These are phyloP conservation scores for Lantana camara DNA, from an alignment of 257 asterid species.

Conservation along the genomic window DNA sequence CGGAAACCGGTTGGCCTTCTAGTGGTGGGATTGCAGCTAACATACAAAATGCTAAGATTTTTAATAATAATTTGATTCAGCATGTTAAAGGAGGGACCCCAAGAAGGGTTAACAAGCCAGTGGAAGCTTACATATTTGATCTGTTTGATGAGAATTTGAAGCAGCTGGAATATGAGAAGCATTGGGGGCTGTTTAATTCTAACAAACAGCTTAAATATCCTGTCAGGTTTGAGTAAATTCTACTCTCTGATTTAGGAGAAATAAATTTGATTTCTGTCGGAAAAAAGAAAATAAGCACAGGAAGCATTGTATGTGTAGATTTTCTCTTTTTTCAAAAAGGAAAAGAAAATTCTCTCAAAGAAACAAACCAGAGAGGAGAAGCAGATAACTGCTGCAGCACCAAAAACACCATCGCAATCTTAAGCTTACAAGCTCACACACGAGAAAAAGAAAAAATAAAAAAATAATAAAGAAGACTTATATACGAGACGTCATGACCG, in stretches of 20 bases:
- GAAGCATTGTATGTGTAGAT: not conserved
- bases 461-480: conserved; percentile 3
- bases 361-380: conserved; percentile 14
- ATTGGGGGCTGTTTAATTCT: too few species aligned
- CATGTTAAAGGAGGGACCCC: too few species aligned
- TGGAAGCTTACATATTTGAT: too few species aligned
- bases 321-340: too few species aligned
- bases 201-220: too few species aligned
- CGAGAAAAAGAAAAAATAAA: not conserved
- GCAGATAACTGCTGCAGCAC: conserved; percentile 21
- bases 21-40: conserved; percentile 29
- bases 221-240: not conserved
- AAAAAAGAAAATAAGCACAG: not conserved
- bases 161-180: too few species aligned
- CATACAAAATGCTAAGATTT: conserved; percentile 13
- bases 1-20: conserved; percentile 52
- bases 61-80: conserved; percentile 23
- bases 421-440: conserved; percentile 18
- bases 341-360: not conserved
- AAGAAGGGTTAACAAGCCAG: too few species aligned
- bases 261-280: not conserved
- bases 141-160: too few species aligned
- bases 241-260: too few species aligned
- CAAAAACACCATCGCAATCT: conserved; percentile 13
- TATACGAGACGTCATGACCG: conserved; percentile 23